Evolutionary conservation across 2,329 filamentous ascomycete species (phyloP), one percentile per base, ranked within the genome.

Genomic region (Nemania serpens): DNA sequence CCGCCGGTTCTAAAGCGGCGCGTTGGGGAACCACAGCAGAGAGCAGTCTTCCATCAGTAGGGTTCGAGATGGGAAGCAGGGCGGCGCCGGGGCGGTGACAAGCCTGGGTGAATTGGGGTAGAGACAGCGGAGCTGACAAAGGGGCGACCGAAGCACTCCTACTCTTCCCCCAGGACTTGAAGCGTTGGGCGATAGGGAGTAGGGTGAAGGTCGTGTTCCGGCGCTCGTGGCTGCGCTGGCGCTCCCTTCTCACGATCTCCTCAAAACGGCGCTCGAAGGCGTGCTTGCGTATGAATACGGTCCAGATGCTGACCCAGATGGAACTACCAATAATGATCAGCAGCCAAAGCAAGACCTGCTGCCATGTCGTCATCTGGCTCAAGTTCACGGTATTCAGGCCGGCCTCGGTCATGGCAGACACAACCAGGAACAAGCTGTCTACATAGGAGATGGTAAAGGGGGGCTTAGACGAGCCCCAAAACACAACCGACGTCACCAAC

Each of bases 371-470:
- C 70, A 91, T 75, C 49, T 81, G 77, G 55, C 82, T 86, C 12
- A 90, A 72, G 68, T 88, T 85, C 65, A 87, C 83, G 9, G 87
- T 89, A 66, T 88, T 73, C 25, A 71, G 76, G 1, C 88, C 88
- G 9, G 88, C 83, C 62, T 86, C 79, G 1, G 87, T 89, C 81
- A 90, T 89, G 45, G 88, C 87, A 62, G 83, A 87, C 43, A 86
- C 79, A 53, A 83, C 82, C 29, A 90, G 73, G 69, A 90, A 91
- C 6, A 91, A 75, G 15, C 84, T 81, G 72, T 91, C 87, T 18
- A 81, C 80, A 74, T 88, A 91, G 43, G 76, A 75, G 60, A 90
- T 80, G 63, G 78, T 83, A 34, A 75, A 70, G 17, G 73, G 70
- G 9, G 84, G 81, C 5, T 78, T 79, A 0, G 84, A 84, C 0